Evolutionary conservation across 495 filamentous ascomycete species (phyloP).

Genomic region (Neurospora sp.): DNA sequence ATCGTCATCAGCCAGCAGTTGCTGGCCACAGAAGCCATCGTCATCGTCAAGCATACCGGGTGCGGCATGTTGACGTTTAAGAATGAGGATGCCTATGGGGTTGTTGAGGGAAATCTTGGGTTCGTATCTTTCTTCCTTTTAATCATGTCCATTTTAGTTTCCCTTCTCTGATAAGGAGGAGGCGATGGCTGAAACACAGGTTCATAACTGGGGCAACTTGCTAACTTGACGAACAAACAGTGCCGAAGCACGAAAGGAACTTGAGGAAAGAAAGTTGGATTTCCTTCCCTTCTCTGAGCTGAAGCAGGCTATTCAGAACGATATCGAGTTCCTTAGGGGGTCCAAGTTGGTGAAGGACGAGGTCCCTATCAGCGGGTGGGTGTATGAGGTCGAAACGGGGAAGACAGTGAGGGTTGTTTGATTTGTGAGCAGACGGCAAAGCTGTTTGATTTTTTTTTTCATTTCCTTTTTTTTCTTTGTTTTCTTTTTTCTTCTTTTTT

Average conservation of each 20-base stretch:
- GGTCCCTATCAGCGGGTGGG: constrained; percentile 58
- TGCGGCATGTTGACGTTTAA: constrained; percentile 79
- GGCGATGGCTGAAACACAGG: too few species aligned
- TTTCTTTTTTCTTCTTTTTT: neutral
- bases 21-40: constrained; percentile 65
- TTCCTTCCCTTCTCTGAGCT: constrained; percentile 60
- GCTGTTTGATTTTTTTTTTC: neutral
- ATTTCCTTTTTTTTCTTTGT: neutral
- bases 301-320: constrained; percentile 52
- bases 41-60: constrained; percentile 69
- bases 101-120: constrained; percentile 50
- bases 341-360: constrained; percentile 47
- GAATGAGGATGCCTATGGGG: constrained; percentile 48
- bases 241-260: constrained; percentile 13
- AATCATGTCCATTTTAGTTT: too few species aligned
- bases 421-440: constrained; percentile 2
- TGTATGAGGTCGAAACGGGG: constrained; percentile 74
- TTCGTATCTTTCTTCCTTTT: constrained; percentile 15
- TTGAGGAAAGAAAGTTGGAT: constrained; percentile 25
- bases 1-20: constrained; percentile 75
- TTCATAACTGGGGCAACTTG: too few species aligned
- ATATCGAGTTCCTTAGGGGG: constrained; percentile 53
- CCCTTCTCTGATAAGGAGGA: too few species aligned
- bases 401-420: constrained; percentile 48
- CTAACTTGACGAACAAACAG: constrained; percentile 1